These are phyloP conservation scores for Boletus edulis DNA, from an alignment of 768 basidiomycete genomes.

Conservation along the genomic window DNA sequence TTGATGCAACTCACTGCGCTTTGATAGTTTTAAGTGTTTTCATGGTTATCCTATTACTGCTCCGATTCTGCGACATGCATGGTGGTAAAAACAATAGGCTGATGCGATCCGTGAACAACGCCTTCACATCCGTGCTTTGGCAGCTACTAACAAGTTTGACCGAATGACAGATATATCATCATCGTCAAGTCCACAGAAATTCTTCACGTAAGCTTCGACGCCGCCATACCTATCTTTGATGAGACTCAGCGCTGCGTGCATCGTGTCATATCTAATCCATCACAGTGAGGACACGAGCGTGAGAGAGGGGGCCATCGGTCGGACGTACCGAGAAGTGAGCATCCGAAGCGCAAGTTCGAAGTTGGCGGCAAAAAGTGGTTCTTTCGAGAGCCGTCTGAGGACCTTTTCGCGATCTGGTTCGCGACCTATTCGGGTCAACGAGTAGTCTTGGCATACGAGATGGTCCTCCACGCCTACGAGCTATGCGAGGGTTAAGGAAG, in stretches of 20 bases:
- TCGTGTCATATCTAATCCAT: constrained; percentile 60
- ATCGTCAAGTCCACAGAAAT: constrained; percentile 55
- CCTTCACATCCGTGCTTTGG: constrained; percentile 31
- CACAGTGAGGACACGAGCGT: neutral
- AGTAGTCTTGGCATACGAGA: constrained; percentile 68
- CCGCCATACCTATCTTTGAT: constrained; percentile 67
- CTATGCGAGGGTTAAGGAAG: constrained; percentile 34
- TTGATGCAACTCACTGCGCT: no score
- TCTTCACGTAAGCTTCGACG: constrained; percentile 58
- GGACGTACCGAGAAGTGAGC: constrained; percentile 67
- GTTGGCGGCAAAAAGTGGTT: constrained; percentile 72
- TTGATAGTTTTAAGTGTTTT: neutral
- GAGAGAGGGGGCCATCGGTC: neutral
- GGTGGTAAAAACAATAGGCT: neutral
- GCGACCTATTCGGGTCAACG: constrained; percentile 73
- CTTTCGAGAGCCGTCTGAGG: constrained; percentile 62
- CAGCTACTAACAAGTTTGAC: constrained; percentile 48
- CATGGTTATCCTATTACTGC: constrained; percentile 1
- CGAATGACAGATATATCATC: constrained; percentile 62
- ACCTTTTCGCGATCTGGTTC: constrained; percentile 75
- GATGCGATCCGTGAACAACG: neutral
- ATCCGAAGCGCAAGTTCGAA: constrained; percentile 78
- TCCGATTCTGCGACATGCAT: neutral
- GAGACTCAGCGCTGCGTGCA: constrained; percentile 66
- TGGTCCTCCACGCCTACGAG: constrained; percentile 71